phyloP scores from a whole-genome alignment of 345 rosid genomes.

The Raphanus raphanistrum region DNA sequence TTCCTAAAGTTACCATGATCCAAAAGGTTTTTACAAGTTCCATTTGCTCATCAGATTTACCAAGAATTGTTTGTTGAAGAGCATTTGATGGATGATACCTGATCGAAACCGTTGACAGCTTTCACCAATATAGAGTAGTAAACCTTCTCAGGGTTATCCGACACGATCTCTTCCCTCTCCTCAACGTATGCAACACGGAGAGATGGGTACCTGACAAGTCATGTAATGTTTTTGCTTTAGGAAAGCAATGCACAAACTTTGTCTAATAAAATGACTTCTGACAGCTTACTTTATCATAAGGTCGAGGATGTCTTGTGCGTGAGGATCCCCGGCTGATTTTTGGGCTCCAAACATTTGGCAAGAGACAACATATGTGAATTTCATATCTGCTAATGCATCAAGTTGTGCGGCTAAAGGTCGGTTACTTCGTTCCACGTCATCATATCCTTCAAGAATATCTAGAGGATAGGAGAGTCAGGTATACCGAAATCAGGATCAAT shows the following conservation, averaged over 20 bases:
- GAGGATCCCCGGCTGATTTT: conserved; percentile 84
- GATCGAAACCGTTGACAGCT: conserved; percentile 73
- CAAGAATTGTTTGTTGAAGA: neutral
- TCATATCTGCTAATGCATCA: conserved; percentile 85
- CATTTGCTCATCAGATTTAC: conserved; percentile 5
- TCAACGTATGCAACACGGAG: conserved; percentile 93
- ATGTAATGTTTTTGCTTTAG: conserved; percentile 11
- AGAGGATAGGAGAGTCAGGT: neutral
- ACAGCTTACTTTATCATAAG: conserved; percentile 71
- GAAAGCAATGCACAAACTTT: conserved; percentile 22
- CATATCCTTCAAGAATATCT: conserved; percentile 87
- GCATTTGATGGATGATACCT: conserved; percentile 45
- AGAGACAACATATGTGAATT: conserved; percentile 78
- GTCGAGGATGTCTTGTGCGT: conserved; percentile 74
- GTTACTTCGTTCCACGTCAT: conserved; percentile 64
- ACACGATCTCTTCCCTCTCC: conserved; percentile 79
- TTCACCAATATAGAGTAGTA: conserved; percentile 86
- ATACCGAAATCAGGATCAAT: too few species aligned
- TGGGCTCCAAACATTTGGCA: conserved; percentile 86
- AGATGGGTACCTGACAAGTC: conserved; percentile 69
- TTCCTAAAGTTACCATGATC: conserved; percentile 47
- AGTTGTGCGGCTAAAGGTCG: conserved; percentile 58
- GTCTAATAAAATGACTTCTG: neutral
- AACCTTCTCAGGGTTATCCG: conserved; percentile 47
- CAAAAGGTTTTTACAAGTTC: neutral